Percentiles rank a stretch among this genome's conserved stretches.
These are phyloP conservation scores for Epicoccum sorghinum DNA, from an alignment of 2,329 filamentous ascomycete species.

Conservation along the genomic window DNA sequence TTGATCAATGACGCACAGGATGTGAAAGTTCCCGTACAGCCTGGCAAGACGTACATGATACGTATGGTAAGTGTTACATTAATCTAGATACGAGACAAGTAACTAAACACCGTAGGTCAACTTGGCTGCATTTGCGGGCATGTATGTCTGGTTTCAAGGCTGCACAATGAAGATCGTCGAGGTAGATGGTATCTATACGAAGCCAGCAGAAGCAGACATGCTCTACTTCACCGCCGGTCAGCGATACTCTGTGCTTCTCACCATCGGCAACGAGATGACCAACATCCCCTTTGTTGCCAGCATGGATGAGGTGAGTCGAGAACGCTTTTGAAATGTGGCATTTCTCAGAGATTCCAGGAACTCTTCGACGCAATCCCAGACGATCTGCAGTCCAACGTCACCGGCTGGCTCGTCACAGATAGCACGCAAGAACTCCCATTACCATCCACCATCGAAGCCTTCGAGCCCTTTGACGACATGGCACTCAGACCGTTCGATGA, in stretches of 20 bases:
- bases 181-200: slow-evolving; percentile 70
- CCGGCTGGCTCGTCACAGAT: slow-evolving; percentile 61
- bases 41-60: slow-evolving; percentile 65
- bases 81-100: not conserved
- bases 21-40: slow-evolving; percentile 49
- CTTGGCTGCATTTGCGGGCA: slow-evolving; percentile 69
- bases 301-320: slow-evolving; percentile 42
- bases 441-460: slow-evolving; percentile 63
- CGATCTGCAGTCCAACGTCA: slow-evolving; percentile 67
- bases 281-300: slow-evolving; percentile 64
- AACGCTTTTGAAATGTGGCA: not conserved
- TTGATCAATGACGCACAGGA: slow-evolving; percentile 66
- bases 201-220: slow-evolving; percentile 62
- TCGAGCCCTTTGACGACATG: slow-evolving; percentile 76
- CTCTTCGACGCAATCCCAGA: slow-evolving; percentile 70
- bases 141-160: slow-evolving; percentile 71
- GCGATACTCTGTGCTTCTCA: slow-evolving; percentile 69
- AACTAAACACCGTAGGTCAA: slow-evolving; percentile 49
- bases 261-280: slow-evolving; percentile 57
- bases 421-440: slow-evolving; percentile 50
- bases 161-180: slow-evolving; percentile 70
- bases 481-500: slow-evolving; percentile 71
- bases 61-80: slow-evolving; percentile 57
- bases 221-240: slow-evolving; percentile 72
- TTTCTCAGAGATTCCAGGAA: slow-evolving; percentile 34